phyloP scores from a whole-genome alignment of 371 early-diverging fungal genomes.

The Amoeboaphelidium protococcarum region DNA sequence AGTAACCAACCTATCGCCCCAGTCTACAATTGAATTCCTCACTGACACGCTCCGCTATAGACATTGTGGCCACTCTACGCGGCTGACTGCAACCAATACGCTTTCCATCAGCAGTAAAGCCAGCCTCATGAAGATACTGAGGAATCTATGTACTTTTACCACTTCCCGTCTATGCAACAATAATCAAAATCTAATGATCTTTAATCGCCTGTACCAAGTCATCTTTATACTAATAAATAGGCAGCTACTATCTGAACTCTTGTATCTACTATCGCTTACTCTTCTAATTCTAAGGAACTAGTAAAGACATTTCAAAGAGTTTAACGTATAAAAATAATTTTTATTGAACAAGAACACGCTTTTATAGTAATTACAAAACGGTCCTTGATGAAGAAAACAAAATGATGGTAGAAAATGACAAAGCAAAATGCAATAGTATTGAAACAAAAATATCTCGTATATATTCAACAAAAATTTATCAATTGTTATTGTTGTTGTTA shows the following conservation, averaged over 20 bases:
- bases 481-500: too few species aligned
- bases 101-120: conserved; percentile 55
- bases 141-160: conserved; percentile 98
- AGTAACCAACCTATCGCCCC: conserved; percentile 87
- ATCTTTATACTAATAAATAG: conserved; percentile 60
- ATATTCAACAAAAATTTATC: too few species aligned
- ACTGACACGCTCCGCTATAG: conserved; percentile 86
- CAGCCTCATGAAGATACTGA: conserved; percentile 88
- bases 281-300: too few species aligned
- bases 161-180: conserved; percentile 96
- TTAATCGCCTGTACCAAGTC: conserved; percentile 52
- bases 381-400: too few species aligned
- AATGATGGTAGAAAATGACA: too few species aligned
- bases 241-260: conserved; percentile 68
- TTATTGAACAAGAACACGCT: too few species aligned
- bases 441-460: too few species aligned
- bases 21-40: conserved; percentile 81
- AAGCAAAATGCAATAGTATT: too few species aligned
- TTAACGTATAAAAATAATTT: too few species aligned
- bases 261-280: conserved; percentile 31
- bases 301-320: too few species aligned
- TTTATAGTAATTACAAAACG: too few species aligned
- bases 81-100: conserved; percentile 98
- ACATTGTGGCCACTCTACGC: conserved; percentile 96
- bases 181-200: conserved; percentile 57